Percentiles rank a stretch among this genome's conserved stretches.
Conservation (phyloP, 441 rosid species). For the Arabidopsis lyrata region DNA sequence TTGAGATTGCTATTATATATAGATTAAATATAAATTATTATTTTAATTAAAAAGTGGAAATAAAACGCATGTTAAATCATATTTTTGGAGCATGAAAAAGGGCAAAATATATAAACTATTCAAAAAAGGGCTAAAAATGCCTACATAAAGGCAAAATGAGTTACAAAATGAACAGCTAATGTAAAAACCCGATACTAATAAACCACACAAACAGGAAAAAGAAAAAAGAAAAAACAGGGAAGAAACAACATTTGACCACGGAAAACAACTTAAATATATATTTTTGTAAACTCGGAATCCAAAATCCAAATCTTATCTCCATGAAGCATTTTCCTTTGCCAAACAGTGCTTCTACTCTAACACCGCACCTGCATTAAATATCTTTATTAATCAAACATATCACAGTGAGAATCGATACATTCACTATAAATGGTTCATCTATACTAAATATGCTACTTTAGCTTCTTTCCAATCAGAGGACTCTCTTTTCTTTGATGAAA, state of each 20-base stretch:
- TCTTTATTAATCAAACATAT: background rate
- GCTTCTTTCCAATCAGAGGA: background rate
- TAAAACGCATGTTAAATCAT: no score
- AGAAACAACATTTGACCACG: background rate
- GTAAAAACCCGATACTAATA: background rate
- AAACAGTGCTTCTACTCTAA: constrained; percentile 12
- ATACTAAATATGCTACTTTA: background rate
- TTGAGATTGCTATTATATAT: no score
- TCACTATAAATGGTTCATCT: background rate
- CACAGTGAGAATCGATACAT: background rate
- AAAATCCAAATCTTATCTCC: constrained; percentile 1
- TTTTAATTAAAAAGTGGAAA: no score
- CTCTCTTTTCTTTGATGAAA: background rate
- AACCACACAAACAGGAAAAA: background rate
- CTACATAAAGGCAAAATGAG: no score
- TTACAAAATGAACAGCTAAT: background rate
- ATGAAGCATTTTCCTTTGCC: background rate
- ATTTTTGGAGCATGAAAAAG: no score
- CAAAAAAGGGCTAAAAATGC: no score
- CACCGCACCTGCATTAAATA: constrained; percentile 11
- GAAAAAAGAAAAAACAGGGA: background rate
- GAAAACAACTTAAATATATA: background rate
- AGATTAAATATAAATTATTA: no score
- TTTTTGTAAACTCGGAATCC: background rate
- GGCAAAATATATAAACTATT: no score